Conservation (phyloP, 495 filamentous ascomycete species). For the Hypomontagnella submonticulosa region DNA sequence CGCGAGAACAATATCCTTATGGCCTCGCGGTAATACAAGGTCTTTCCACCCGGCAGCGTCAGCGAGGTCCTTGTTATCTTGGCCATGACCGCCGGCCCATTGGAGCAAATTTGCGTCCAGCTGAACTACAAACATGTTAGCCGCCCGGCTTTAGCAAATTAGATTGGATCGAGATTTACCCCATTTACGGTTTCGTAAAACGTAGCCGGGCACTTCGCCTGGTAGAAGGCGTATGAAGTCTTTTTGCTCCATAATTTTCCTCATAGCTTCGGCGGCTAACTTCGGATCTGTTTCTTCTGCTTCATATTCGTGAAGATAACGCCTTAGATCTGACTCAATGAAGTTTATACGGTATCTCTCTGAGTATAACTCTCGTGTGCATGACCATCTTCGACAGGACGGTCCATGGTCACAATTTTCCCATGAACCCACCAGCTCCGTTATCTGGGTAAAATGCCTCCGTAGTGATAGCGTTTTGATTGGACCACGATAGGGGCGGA, state of each 20-base stretch:
- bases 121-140: background rate
- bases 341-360: background rate
- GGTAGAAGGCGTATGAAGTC: conserved; percentile 10
- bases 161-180: background rate
- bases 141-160: background rate
- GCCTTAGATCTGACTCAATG: no score
- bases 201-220: background rate
- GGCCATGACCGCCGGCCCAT: conserved; percentile 1
- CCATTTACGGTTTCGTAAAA: conserved; percentile 5
- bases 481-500: background rate
- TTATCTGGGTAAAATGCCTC: conserved; percentile 7
- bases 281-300: conserved; percentile 10
- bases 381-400: background rate
- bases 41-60: conserved; percentile 4
- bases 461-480: background rate
- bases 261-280: conserved; percentile 6
- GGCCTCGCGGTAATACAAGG: conserved; percentile 1
- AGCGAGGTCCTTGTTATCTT: background rate
- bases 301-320: background rate
- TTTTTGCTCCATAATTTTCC: background rate
- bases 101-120: background rate
- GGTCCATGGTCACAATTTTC: background rate
- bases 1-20: conserved; percentile 14
- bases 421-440: background rate
- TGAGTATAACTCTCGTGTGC: conserved; percentile 1